Evolutionary conservation across 2,329 filamentous ascomycete species (phyloP).

Genomic region (Calonectria multiphialidica): DNA sequence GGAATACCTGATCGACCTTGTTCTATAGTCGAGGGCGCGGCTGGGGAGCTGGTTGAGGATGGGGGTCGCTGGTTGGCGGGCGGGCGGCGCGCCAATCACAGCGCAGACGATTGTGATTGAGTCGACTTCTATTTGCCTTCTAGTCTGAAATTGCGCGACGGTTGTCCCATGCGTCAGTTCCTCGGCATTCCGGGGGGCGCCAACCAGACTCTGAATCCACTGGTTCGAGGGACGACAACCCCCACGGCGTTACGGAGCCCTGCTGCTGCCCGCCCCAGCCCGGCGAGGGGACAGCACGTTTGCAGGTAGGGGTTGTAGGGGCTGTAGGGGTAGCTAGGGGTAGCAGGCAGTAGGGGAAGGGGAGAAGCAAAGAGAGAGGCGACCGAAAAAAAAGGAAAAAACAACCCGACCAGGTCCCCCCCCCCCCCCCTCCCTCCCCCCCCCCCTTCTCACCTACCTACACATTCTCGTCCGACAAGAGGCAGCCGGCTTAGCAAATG

Average conservation of each 20-base stretch:
- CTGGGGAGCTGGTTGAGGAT: conserved; percentile 6
- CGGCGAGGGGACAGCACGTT: not conserved
- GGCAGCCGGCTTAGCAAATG: conserved; percentile 35
- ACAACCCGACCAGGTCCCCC: too few species aligned
- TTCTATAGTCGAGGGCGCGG: conserved; percentile 2
- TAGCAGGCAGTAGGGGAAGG: too few species aligned
- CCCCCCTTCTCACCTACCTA: too few species aligned
- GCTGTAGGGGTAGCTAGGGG: too few species aligned
- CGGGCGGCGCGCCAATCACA: conserved; percentile 7
- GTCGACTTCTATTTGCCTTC: conserved; percentile 9
- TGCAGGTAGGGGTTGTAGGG: too few species aligned
- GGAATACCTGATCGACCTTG: conserved; percentile 5
- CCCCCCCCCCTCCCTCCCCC: too few species aligned
- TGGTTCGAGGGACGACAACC: not conserved
- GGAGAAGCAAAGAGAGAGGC: not conserved
- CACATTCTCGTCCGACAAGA: not conserved
- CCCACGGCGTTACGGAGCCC: conserved; percentile 12
- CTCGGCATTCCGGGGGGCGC: not conserved
- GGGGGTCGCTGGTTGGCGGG: conserved; percentile 5
- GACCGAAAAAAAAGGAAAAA: too few species aligned
- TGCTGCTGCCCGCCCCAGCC: not conserved
- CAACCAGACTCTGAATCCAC: not conserved
- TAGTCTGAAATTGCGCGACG: conserved; percentile 2
- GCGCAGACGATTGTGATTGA: conserved; percentile 7
- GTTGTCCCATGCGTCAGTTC: not conserved